Evolutionary conservation across 1,284 basidiomycete genomes (phyloP).

Genomic region (Phylloboletellus chloephorus): DNA sequence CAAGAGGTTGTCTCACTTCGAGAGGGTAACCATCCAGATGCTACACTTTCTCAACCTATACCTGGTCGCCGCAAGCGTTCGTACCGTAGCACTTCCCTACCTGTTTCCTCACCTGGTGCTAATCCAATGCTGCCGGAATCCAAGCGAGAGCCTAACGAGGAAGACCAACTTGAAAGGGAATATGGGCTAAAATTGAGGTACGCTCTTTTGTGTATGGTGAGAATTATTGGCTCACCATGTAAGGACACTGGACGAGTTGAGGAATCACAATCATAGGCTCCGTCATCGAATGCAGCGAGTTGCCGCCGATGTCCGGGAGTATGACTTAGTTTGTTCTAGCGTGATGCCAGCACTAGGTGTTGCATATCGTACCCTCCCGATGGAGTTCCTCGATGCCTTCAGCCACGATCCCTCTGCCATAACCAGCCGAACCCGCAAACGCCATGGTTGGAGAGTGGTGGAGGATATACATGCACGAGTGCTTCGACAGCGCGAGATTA

Average conservation of each 20-base stretch:
- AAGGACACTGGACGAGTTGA: conserved; percentile 55
- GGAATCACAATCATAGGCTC: conserved; percentile 56
- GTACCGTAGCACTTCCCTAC: conserved; percentile 27
- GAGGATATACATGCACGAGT: conserved; percentile 66
- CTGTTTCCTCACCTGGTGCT: not conserved
- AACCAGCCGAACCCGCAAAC: conserved; percentile 52
- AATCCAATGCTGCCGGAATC: conserved; percentile 27
- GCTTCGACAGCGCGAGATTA: conserved; percentile 49
- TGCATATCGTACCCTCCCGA: conserved; percentile 45
- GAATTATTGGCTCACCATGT: conserved; percentile 3
- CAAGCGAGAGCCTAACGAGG: conserved; percentile 44
- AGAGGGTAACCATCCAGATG: conserved; percentile 1
- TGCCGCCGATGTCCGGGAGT: conserved; percentile 55
- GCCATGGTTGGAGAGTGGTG: conserved; percentile 59
- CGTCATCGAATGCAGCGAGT: conserved; percentile 62
- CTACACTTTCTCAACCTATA: conserved; percentile 9
- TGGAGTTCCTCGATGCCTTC: conserved; percentile 64
- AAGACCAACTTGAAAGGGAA: conserved; percentile 41
- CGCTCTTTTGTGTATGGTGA: conserved; percentile 22
- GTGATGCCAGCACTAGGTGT: conserved; percentile 46
- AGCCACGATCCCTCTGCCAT: conserved; percentile 71
- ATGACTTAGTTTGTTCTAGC: conserved; percentile 50
- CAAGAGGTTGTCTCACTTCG: conserved; percentile 4
- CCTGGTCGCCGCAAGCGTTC: conserved; percentile 22
- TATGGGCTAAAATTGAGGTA: conserved; percentile 60